Evolutionary conservation across 257 asterid species (phyloP).

Genomic region (Solanum neorickii): DNA sequence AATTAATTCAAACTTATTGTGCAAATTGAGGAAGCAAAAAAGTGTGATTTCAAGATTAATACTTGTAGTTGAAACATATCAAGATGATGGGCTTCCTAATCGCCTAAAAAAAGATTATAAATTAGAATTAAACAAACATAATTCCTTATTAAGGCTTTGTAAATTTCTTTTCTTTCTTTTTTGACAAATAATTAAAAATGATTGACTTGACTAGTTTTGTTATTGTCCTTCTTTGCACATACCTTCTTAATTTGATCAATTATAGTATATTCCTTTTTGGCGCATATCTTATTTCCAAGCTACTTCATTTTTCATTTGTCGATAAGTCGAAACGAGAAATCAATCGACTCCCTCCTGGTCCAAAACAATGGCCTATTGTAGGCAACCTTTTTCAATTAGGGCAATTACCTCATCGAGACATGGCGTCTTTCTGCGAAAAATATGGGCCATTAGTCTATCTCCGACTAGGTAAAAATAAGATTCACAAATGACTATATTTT

Average conservation of each 20-base stretch:
- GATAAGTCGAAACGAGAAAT: not conserved
- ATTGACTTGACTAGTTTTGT: not conserved
- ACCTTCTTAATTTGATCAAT: not conserved
- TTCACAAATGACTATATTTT: not conserved
- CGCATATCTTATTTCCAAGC: not conserved
- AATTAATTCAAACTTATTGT: not conserved
- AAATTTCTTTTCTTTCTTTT: not conserved
- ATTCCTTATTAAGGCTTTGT: not conserved
- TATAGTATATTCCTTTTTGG: not conserved
- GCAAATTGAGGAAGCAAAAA: not conserved
- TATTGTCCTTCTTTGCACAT: not conserved
- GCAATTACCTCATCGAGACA: slow-evolving; percentile 67
- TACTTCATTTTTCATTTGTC: not conserved
- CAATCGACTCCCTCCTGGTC: slow-evolving; percentile 66
- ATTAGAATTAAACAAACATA: not conserved
- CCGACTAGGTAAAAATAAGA: slow-evolving; percentile 26
- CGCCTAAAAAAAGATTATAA: not conserved
- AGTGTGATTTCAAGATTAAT: not conserved
- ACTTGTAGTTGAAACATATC: not conserved
- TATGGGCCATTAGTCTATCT: slow-evolving; percentile 86
- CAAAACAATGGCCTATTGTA: slow-evolving; percentile 68
- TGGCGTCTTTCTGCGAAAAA: slow-evolving; percentile 54
- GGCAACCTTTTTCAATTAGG: slow-evolving; percentile 88
- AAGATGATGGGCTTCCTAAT: not conserved
- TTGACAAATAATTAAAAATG: not conserved